A percentile compares a stretch with the other conserved stretches of the same genome.
Evolutionary conservation across 176 grass and related monocot genomes (phyloP).

Genomic region (Triticum dicoccoides): DNA sequence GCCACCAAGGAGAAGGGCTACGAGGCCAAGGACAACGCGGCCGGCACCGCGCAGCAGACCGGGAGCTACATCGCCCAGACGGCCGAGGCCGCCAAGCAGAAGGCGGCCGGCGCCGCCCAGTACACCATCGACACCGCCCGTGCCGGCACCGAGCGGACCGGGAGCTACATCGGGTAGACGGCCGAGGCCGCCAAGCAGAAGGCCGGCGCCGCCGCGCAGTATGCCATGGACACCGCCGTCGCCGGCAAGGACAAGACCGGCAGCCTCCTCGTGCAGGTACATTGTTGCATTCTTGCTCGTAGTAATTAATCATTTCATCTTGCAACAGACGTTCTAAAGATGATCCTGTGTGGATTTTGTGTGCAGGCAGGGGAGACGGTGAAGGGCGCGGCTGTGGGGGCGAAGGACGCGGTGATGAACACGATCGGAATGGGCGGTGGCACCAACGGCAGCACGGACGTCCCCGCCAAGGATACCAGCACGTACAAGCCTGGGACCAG

Average conservation of each 20-base stretch:
- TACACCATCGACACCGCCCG: slow-evolving; percentile 29
- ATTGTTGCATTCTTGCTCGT: background rate
- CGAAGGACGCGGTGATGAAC: slow-evolving; percentile 61
- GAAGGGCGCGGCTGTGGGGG: slow-evolving; percentile 40
- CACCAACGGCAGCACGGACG: slow-evolving; percentile 20
- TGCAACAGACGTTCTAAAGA: background rate
- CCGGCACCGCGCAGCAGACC: slow-evolving; percentile 11
- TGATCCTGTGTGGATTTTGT: background rate
- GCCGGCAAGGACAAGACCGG: slow-evolving; percentile 66
- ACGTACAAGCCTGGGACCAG: slow-evolving; percentile 33
- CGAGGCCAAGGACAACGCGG: slow-evolving; percentile 33
- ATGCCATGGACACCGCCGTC: slow-evolving; percentile 45
- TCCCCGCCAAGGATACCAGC: slow-evolving; percentile 29
- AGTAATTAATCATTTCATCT: background rate
- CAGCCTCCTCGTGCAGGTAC: slow-evolving; percentile 54
- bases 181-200: slow-evolving; percentile 43
- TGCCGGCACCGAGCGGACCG: slow-evolving; percentile 12
- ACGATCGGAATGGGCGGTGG: slow-evolving; percentile 60
- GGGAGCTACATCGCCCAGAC: slow-evolving; percentile 38
- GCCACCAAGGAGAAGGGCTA: slow-evolving; percentile 2
- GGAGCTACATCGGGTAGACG: slow-evolving; percentile 32
- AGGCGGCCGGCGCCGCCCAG: slow-evolving; percentile 28
- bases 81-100: slow-evolving; percentile 38
- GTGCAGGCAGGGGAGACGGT: slow-evolving; percentile 53
- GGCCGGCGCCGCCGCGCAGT: slow-evolving; percentile 37